These are phyloP conservation scores for Neltuma alba DNA, from an alignment of 306 rosid genomes.

Conservation along the genomic window DNA sequence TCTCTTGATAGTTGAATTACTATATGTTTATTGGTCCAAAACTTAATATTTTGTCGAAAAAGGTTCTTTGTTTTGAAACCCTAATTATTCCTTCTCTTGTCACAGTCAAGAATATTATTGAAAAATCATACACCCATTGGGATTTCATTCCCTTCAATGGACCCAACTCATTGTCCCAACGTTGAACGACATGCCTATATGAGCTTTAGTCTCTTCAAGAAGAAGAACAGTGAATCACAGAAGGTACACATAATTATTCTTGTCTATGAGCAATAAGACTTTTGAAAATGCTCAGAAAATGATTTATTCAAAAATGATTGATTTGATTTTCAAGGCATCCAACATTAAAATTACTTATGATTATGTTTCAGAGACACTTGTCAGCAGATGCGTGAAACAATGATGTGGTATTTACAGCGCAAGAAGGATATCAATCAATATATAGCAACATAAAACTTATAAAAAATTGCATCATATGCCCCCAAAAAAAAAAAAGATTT, in stretches of 20 bases:
- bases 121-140: neutral
- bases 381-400: neutral
- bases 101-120: neutral
- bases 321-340: neutral
- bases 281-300: neutral
- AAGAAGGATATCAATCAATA: no score
- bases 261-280: neutral
- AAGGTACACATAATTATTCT: neutral
- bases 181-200: neutral
- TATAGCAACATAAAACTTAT: no score
- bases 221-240: neutral
- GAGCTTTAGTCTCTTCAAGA: neutral
- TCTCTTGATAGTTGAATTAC: no score
- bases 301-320: neutral
- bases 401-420: no score
- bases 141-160: slow-evolving; percentile 2
- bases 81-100: neutral
- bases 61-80: neutral
- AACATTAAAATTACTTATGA: neutral
- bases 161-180: neutral
- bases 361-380: neutral
- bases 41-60: neutral
- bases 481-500: no score
- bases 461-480: no score
- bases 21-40: neutral